Evolutionary conservation across 805 yeast genomes (phyloP).

Genomic region (Cyberlindnera bimundalis): DNA sequence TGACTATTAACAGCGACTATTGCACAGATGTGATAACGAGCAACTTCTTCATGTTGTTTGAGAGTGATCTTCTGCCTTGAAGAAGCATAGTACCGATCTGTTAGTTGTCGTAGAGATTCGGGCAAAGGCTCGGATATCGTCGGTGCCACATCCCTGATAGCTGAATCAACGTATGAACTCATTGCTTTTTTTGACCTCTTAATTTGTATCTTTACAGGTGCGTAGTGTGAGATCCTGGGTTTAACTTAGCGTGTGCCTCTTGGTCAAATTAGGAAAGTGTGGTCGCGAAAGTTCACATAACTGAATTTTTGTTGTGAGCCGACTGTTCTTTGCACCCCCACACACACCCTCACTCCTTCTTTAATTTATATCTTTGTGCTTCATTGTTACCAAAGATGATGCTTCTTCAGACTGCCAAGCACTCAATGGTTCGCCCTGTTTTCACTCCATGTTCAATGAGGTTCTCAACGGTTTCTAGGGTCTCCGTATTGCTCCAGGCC

Average conservation of each 20-base stretch:
- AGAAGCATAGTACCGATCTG: conserved; percentile 39
- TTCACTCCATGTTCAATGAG: neutral
- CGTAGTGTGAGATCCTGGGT: too few species aligned
- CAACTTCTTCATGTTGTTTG: conserved; percentile 54
- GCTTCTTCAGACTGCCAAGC: neutral
- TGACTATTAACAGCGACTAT: conserved; percentile 53
- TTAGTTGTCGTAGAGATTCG: conserved; percentile 31
- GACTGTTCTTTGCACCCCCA: too few species aligned
- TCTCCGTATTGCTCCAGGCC: neutral
- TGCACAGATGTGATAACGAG: conserved; percentile 67
- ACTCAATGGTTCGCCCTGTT: neutral
- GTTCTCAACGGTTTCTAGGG: neutral
- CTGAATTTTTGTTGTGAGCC: too few species aligned
- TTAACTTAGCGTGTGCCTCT: too few species aligned
- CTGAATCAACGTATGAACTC: conserved; percentile 24
- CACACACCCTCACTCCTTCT: too few species aligned
- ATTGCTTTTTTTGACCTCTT: too few species aligned
- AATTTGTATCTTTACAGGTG: too few species aligned
- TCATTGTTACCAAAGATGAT: too few species aligned
- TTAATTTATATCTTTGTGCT: too few species aligned
- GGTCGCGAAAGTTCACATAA: too few species aligned
- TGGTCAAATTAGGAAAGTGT: too few species aligned
- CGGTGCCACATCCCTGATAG: conserved; percentile 50
- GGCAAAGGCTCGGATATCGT: conserved; percentile 44
- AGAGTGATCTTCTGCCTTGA: conserved; percentile 48